Evolutionary conservation across 2,329 filamentous ascomycete genomes (phyloP).

Genomic region (Cladosporium cucumerinum): DNA sequence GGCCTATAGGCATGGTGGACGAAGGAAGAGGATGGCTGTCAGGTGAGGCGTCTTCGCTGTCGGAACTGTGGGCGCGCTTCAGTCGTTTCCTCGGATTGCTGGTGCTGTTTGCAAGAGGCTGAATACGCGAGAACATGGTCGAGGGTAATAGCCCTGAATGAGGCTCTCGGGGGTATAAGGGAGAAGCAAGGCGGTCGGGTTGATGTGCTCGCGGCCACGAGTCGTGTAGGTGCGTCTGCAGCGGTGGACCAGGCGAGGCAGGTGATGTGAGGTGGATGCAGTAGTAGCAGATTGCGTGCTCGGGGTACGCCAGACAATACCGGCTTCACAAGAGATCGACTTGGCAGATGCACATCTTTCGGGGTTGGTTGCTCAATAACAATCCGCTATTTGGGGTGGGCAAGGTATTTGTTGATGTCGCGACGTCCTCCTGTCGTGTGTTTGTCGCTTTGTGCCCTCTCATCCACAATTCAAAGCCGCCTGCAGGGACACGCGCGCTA

Average conservation of each 20-base stretch:
- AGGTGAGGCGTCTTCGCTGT: background rate
- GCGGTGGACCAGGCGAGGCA: constrained; percentile 4
- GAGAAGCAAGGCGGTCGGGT: background rate
- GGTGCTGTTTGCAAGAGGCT: background rate
- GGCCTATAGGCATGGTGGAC: background rate
- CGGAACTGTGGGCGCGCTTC: constrained; percentile 13
- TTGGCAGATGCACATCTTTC: background rate
- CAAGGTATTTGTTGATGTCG: background rate
- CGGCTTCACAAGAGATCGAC: background rate
- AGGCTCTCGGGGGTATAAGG: background rate
- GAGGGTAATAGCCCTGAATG: background rate
- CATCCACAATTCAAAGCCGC: background rate
- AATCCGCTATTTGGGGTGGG: background rate
- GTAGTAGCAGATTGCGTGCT: no score
- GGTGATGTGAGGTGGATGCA: constrained; percentile 2
- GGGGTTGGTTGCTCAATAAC: background rate
- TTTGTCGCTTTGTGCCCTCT: background rate
- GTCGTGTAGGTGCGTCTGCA: constrained; percentile 3
- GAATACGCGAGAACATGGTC: constrained; percentile 14
- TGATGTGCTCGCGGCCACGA: constrained; percentile 8
- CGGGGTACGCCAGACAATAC: background rate
- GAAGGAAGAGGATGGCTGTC: background rate
- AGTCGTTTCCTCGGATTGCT: constrained; percentile 13
- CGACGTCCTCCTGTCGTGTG: background rate
- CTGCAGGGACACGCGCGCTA: constrained; percentile 3